Evolutionary conservation across 1,284 basidiomycete species (phyloP).

Genomic region (Ceratobasidium sp.): DNA sequence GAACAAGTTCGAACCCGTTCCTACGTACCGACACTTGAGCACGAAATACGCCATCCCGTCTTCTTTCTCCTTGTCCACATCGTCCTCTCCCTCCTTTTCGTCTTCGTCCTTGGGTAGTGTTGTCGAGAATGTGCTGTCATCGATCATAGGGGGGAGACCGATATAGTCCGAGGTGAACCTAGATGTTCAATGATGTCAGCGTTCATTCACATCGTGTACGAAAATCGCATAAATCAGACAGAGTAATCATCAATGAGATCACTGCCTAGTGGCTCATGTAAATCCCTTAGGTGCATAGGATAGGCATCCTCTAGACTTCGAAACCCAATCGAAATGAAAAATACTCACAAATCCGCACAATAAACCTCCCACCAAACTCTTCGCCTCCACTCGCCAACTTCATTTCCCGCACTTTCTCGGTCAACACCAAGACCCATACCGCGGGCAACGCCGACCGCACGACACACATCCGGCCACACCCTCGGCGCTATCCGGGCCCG

Average conservation of each 20-base stretch:
- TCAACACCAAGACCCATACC: slow-evolving; percentile 29
- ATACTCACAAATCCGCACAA: slow-evolving; percentile 76
- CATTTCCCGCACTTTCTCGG: slow-evolving; percentile 22
- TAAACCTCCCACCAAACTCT: slow-evolving; percentile 81
- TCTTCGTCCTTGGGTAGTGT: slow-evolving; percentile 63
- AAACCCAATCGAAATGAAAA: slow-evolving; percentile 23
- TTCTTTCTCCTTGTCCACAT: slow-evolving; percentile 53
- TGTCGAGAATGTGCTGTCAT: slow-evolving; percentile 66
- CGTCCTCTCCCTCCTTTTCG: slow-evolving; percentile 56
- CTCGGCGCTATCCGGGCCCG: slow-evolving; percentile 71
- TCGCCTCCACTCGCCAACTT: slow-evolving; percentile 70
- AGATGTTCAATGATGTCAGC: slow-evolving; percentile 2
- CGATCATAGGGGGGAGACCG: slow-evolving; percentile 70
- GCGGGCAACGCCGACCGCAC: slow-evolving; percentile 54
- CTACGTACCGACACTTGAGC: slow-evolving; percentile 65
- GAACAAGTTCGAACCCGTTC: background rate
- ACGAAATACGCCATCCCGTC: slow-evolving; percentile 58
- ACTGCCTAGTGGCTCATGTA: background rate
- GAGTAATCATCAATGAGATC: background rate
- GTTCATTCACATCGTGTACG: background rate
- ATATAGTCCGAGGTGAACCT: slow-evolving; percentile 79
- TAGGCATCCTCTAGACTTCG: background rate
- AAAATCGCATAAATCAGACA: background rate
- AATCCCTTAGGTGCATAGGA: slow-evolving; percentile 10
- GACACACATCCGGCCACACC: slow-evolving; percentile 71